Conservation (phyloP, 306 rosid species). For the Astragalus membranaceus region DNA sequence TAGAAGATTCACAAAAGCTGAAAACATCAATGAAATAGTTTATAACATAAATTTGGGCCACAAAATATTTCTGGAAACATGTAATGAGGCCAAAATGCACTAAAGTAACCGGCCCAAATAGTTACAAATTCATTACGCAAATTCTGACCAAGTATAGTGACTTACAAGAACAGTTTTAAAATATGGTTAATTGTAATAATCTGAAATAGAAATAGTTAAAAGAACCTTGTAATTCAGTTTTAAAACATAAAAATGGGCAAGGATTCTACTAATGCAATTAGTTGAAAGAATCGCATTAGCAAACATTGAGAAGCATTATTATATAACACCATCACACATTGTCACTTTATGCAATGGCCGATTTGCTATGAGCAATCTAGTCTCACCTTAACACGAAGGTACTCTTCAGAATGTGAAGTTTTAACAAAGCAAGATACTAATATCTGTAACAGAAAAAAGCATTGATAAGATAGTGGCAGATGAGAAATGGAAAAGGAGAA, state of each 20-base stretch:
- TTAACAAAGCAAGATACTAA: constrained; percentile 94
- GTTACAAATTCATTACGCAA: background rate
- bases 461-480: background rate
- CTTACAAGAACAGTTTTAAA: background rate
- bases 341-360: background rate
- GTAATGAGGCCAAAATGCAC: background rate
- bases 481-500: constrained; percentile 9
- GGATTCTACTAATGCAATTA: background rate
- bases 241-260: background rate
- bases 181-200: background rate
- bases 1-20: background rate
- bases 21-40: background rate
- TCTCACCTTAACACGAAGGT: constrained; percentile 89
- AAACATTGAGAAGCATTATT: background rate
- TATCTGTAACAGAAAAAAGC: constrained; percentile 52
- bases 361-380: constrained; percentile 5
- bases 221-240: constrained; percentile 6
- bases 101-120: background rate
- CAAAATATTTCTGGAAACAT: background rate
- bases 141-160: background rate
- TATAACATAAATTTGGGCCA: background rate
- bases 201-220: constrained; percentile 10
- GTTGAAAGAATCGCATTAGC: background rate
- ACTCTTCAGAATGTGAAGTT: constrained; percentile 88
- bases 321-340: background rate